Percentiles rank a stretch among this genome's conserved stretches.
Conservation (phyloP, 495 filamentous ascomycete genomes). For the Pseudomonodictys pantanalensis region DNA sequence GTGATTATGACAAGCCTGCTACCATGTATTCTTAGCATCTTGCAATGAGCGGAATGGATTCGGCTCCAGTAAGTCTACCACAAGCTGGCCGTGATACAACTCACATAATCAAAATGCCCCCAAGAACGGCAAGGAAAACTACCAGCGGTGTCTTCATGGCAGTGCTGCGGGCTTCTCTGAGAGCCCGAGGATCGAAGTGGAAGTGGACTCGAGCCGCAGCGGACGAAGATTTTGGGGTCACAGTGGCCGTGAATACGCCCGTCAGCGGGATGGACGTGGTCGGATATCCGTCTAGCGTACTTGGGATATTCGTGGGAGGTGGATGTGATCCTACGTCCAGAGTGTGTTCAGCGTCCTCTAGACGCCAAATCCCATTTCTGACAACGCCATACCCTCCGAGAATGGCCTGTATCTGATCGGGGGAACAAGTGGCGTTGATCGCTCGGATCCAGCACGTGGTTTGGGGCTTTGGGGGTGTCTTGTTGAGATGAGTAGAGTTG, state of each 20-base stretch:
- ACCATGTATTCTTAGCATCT: not conserved
- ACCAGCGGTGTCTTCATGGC: not conserved
- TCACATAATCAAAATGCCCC: not conserved
- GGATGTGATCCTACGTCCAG: too few relatives aligned
- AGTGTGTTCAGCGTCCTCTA: constrained; percentile 44
- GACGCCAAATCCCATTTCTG: constrained; percentile 54
- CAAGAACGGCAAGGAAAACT: not conserved
- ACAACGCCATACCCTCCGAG: constrained; percentile 45
- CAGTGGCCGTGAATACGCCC: constrained; percentile 43
- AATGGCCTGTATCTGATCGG: constrained; percentile 48
- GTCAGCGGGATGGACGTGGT: constrained; percentile 27
- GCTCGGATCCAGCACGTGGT: constrained; percentile 59
- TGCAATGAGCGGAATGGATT: not conserved
- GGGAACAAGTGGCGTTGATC: constrained; percentile 50
- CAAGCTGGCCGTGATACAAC: not conserved
- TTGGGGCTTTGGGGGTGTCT: constrained; percentile 1
- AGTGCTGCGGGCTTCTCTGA: not conserved
- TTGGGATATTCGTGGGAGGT: constrained; percentile 37
- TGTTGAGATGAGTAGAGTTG: constrained; percentile 49
- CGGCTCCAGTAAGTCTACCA: too few relatives aligned
- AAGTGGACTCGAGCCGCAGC: constrained; percentile 19
- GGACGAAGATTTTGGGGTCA: constrained; percentile 31
- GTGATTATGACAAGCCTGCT: too few relatives aligned
- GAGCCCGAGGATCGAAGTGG: not conserved
- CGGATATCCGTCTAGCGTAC: constrained; percentile 36